phyloP scores from a whole-genome alignment of 1,284 basidiomycete species.

The Cutaneotrichosporon sp. region DNA sequence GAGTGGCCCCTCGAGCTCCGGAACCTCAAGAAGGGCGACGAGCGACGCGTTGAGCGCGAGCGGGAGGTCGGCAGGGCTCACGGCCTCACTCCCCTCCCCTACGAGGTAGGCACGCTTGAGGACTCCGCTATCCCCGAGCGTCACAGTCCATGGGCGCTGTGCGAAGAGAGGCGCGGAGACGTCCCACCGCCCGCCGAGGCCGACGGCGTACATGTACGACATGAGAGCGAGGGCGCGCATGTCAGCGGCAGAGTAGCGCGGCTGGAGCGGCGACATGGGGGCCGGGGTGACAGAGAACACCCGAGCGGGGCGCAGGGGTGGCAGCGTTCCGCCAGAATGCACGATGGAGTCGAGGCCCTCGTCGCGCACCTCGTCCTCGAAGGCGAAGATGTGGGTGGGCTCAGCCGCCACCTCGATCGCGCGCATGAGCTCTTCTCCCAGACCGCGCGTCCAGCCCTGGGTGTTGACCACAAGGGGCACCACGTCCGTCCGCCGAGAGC shows the following conservation, averaged over 20 bases:
- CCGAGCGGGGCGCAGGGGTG: not conserved
- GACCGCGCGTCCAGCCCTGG: conserved; percentile 95
- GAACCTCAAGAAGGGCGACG: conserved; percentile 66
- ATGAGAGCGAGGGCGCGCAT: conserved; percentile 71
- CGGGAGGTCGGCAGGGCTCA: conserved; percentile 65
- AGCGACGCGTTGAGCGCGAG: conserved; percentile 77
- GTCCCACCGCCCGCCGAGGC: conserved; percentile 62
- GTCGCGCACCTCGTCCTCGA: conserved; percentile 36
- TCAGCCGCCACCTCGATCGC: conserved; percentile 68
- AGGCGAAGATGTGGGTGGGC: conserved; percentile 68
- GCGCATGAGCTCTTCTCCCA: conserved; percentile 77
- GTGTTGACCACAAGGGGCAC: conserved; percentile 91
- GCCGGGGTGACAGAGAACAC: conserved; percentile 40
- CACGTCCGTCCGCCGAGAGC: conserved; percentile 56
- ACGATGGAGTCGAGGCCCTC: conserved; percentile 6
- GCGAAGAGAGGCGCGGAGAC: conserved; percentile 69
- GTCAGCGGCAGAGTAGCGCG: conserved; percentile 69
- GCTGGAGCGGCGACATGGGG: conserved; percentile 48
- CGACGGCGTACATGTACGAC: conserved; percentile 74
- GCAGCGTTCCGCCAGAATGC: not conserved
- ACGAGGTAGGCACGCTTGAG: conserved; percentile 66
- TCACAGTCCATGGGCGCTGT: conserved; percentile 67
- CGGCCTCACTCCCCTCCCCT: conserved; percentile 73
- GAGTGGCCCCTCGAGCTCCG: too few relatives aligned
- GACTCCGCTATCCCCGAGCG: conserved; percentile 54